Evolutionary conservation across 495 filamentous ascomycete genomes (phyloP).

Genomic region (Penicillium macrosclerotiorum): DNA sequence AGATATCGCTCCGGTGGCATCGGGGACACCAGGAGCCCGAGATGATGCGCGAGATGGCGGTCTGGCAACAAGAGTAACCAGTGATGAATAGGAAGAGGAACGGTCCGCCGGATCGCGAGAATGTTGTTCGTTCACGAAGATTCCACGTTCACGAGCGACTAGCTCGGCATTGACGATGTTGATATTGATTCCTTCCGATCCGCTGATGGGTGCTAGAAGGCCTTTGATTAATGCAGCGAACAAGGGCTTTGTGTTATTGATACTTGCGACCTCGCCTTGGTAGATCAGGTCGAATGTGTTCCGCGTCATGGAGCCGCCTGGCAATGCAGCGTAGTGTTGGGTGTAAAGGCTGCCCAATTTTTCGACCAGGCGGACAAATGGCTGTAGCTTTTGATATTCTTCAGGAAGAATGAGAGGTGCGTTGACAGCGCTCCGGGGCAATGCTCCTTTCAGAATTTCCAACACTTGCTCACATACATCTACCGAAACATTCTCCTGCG

Average conservation of each 20-base stretch:
- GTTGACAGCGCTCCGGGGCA: conserved; percentile 70
- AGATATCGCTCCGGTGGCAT: background rate
- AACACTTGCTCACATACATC: conserved; percentile 75
- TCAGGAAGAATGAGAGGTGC: conserved; percentile 70
- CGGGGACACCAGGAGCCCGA: conserved; percentile 7
- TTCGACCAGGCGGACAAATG: conserved; percentile 66
- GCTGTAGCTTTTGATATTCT: conserved; percentile 66
- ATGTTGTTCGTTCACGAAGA: conserved; percentile 64
- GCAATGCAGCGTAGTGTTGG: conserved; percentile 56
- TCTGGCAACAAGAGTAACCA: conserved; percentile 56
- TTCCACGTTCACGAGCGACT: conserved; percentile 65
- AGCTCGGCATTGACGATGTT: conserved; percentile 74
- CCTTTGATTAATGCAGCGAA: conserved; percentile 71
- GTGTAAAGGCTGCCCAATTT: conserved; percentile 69
- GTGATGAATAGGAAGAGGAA: conserved; percentile 53
- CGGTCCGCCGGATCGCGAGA: conserved; percentile 48
- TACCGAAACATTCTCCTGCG: conserved; percentile 71
- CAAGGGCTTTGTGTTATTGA: conserved; percentile 65
- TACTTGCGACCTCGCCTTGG: conserved; percentile 59
- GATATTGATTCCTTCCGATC: conserved; percentile 58
- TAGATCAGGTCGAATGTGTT: conserved; percentile 69
- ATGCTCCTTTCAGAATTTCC: conserved; percentile 59
- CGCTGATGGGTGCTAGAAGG: conserved; percentile 56
- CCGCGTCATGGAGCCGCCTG: conserved; percentile 30
- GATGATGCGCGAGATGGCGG: conserved; percentile 28